Evolutionary conservation across 306 rosid species (phyloP).

Genomic region (Quillaja saponaria): DNA sequence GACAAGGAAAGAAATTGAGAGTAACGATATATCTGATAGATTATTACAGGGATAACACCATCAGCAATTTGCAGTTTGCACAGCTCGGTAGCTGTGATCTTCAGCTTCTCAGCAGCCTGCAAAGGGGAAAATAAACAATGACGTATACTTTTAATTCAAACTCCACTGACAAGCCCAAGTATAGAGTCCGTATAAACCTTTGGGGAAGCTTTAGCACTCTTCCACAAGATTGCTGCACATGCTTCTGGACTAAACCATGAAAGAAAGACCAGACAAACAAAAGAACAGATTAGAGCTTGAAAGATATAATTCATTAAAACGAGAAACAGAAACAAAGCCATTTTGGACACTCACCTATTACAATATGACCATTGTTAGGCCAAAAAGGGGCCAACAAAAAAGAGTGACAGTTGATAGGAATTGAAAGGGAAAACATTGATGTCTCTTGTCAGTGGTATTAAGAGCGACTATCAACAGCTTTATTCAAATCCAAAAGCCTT

Average conservation of each 20-base stretch:
- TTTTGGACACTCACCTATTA: slow-evolving; percentile 6
- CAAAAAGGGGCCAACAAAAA: no score
- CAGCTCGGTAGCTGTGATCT: slow-evolving; percentile 72
- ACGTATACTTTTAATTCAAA: no score
- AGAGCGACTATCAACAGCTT: no score
- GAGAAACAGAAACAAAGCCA: not conserved
- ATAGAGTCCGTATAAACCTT: slow-evolving; percentile 46
- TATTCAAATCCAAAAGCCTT: no score
- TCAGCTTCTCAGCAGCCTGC: slow-evolving; percentile 88
- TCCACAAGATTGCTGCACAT: slow-evolving; percentile 97
- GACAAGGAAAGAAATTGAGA: slow-evolving; percentile 3
- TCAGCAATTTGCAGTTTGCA: slow-evolving; percentile 70
- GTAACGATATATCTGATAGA: slow-evolving; percentile 26
- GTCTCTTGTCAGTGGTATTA: no score
- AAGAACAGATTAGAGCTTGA: slow-evolving; percentile 32
- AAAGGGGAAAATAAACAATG: slow-evolving; percentile 11
- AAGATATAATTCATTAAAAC: not conserved
- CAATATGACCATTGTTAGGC: not conserved
- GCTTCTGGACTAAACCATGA: slow-evolving; percentile 82
- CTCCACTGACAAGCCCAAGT: not conserved
- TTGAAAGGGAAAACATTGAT: no score
- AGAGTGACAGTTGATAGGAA: no score
- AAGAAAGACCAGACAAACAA: slow-evolving; percentile 35
- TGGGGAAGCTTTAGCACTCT: slow-evolving; percentile 85
- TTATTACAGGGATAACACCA: slow-evolving; percentile 80